These are phyloP conservation scores for Agrocybe pediades DNA, from an alignment of 768 basidiomycete genomes.

Conservation along the genomic window DNA sequence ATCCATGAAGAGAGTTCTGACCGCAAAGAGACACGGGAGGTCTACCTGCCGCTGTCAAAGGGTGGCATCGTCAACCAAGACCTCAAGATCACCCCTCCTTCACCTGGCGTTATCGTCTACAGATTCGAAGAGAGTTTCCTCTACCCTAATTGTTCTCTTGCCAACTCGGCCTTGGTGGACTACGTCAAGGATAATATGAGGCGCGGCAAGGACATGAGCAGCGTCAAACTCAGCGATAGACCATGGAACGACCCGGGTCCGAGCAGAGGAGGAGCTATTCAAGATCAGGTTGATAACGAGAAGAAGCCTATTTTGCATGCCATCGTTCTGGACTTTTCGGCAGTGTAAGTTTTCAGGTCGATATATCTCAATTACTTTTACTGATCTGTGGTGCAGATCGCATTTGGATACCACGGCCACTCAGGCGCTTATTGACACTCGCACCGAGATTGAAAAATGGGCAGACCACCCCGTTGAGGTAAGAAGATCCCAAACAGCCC, in stretches of 20 bases:
- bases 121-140: conserved; percentile 90
- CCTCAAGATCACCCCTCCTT: conserved; percentile 74
- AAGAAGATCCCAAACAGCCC: conserved; percentile 11
- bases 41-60: conserved; percentile 78
- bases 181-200: conserved; percentile 79
- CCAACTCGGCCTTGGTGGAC: conserved; percentile 77
- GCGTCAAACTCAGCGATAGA: conserved; percentile 69
- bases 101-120: conserved; percentile 89
- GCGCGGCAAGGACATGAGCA: conserved; percentile 71
- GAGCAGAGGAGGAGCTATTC: conserved; percentile 40
- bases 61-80: conserved; percentile 66
- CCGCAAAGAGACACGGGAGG: conserved; percentile 55
- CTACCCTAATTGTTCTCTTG: conserved; percentile 73
- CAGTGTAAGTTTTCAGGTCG: conserved; percentile 52
- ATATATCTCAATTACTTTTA: neutral
- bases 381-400: conserved; percentile 42
- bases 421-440: conserved; percentile 89
- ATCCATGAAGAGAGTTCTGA: conserved; percentile 46
- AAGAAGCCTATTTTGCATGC: conserved; percentile 75
- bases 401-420: conserved; percentile 92
- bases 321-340: conserved; percentile 89
- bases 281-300: conserved; percentile 50
- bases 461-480: conserved; percentile 75
- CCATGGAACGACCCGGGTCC: conserved; percentile 96
- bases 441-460: conserved; percentile 88